Conservation (phyloP, 148 eudicot species). For the Polygonum maritimum region DNA sequence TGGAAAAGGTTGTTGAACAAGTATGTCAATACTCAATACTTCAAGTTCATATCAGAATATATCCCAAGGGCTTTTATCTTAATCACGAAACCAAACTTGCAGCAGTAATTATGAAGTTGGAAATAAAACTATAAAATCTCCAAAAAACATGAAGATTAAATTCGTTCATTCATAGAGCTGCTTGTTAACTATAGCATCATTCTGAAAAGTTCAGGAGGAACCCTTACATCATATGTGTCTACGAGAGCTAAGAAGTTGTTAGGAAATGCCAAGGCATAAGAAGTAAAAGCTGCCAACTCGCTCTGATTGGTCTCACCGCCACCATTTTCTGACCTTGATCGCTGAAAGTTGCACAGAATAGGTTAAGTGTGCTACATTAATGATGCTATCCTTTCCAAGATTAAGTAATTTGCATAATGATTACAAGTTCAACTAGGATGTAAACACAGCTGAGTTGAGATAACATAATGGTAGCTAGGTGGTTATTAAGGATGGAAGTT, state of each 20-base stretch:
- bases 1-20: neutral
- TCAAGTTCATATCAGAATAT: neutral
- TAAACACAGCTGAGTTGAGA: neutral
- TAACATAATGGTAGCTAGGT: neutral
- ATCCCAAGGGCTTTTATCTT: neutral
- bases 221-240: conserved; percentile 97
- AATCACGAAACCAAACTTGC: neutral
- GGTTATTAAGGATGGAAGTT: neutral
- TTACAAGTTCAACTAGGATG: neutral
- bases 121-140: neutral
- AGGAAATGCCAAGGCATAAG: conserved; percentile 92
- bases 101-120: neutral
- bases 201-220: neutral
- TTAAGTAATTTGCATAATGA: neutral
- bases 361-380: conserved; percentile 6
- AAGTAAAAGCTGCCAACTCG: conserved; percentile 91
- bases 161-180: neutral
- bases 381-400: neutral
- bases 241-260: conserved; percentile 84
- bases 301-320: conserved; percentile 86
- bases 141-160: neutral
- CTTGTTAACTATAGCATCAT: neutral
- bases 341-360: conserved; percentile 33
- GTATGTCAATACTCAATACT: neutral
- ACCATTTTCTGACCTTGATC: conserved; percentile 42